A percentile compares a stretch with the other conserved stretches of the same genome.
Evolutionary conservation across 176 grass and related monocot genomes (phyloP).

Genomic region (Carex parvula): DNA sequence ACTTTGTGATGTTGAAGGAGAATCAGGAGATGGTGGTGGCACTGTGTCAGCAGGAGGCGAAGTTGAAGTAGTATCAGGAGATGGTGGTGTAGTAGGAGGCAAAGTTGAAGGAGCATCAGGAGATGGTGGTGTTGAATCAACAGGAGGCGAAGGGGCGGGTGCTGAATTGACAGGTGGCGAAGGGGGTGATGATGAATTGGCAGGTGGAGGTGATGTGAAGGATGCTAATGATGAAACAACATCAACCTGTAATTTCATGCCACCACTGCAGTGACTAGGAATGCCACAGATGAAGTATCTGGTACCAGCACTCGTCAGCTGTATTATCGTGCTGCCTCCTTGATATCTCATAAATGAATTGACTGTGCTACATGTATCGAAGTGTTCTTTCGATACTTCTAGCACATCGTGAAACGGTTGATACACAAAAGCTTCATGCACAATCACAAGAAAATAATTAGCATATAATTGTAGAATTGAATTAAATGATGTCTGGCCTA

Average conservation of each 20-base stretch:
- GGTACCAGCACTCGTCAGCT: neutral
- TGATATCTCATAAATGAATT: constrained; percentile 14
- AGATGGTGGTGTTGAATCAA: neutral
- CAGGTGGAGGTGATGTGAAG: neutral
- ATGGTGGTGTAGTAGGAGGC: neutral
- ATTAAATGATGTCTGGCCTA: neutral
- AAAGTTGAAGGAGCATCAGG: too few species aligned
- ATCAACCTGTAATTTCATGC: constrained; percentile 30
- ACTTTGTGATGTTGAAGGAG: neutral
- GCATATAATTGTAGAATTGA: neutral
- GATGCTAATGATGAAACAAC: constrained; percentile 10
- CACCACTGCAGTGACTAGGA: constrained; percentile 17
- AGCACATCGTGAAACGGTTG: constrained; percentile 23
- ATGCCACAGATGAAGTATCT: constrained; percentile 36
- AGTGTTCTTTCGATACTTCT: constrained; percentile 21
- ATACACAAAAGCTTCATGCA: constrained; percentile 27
- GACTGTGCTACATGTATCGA: neutral
- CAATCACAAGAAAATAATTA: constrained; percentile 16
- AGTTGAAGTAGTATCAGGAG: neutral
- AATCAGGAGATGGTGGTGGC: neutral
- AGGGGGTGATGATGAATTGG: neutral
- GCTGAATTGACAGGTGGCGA: neutral
- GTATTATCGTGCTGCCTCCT: constrained; percentile 23
- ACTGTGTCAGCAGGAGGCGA: neutral
- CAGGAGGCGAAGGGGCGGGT: neutral